Base-by-base conservation (phyloP, 371 early-diverging fungal genomes). In the Mortierella sp. region DNA sequence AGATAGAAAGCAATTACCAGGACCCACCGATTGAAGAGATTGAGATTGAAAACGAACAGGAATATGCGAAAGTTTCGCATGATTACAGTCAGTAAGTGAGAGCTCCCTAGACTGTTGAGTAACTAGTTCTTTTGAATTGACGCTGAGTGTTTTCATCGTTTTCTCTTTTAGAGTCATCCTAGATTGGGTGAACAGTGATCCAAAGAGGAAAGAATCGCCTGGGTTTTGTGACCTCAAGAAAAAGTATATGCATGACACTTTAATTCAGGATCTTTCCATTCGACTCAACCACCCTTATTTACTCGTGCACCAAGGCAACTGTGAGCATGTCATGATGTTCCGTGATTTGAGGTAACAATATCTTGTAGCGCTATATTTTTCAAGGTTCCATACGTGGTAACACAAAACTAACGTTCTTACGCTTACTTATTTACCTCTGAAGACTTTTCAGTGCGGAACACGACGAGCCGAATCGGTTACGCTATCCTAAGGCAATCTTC, bases 291-390 rank as follows among this genome's bases (percentile, higher is more conserved):
- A 88, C 53, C 92, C 94, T 4, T 94, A 92, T 67, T 76, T 87
- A 8, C 92, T 94, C 62, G 81, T 88, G 3, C 96, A 95, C 75
- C 92, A 93, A 72, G 91, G 92, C 33, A 83, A 86, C 55, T 95
- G 96, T 68, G 91, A 95, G 65, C 95, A 95, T 68, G 77, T 92
- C 53, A 60, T 95, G 28, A 84, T 90, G 72, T 84, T 95, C 33
- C 84, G 85, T 15, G 92, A 92, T 70, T 65, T 94, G 13, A 78
- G 93, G 84, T 89, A 83, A 32, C 24, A 19, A 6, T 13, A 15
- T 10, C 10, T 43, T 43, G 43, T 36, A 36, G 36, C 36, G 36
- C 36, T 36, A 43, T 43, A 10, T 3, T 43, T 13, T 43, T 4
- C 0, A 1, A 43, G 10, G 43, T 43, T 10, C 10, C 43, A 43